phyloP scores from a whole-genome alignment of 805 yeast species.

The Barnettozyma wickerhamii region DNA sequence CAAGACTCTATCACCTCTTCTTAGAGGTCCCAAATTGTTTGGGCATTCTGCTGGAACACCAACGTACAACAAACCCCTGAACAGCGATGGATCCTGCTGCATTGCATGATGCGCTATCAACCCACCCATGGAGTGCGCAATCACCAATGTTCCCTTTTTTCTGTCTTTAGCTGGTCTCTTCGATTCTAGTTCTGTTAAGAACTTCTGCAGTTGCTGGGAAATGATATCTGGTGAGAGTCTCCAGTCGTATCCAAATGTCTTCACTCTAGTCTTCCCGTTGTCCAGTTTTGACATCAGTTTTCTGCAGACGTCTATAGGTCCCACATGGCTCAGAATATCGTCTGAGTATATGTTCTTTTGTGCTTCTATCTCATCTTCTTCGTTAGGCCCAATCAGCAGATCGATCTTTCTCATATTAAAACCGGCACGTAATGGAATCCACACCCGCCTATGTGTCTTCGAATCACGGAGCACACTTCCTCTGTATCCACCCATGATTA shows the following conservation, averaged over 20 bases:
- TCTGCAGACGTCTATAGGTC: slow-evolving; percentile 79
- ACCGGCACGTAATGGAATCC: slow-evolving; percentile 90
- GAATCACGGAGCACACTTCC: slow-evolving; percentile 74
- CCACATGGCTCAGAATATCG: slow-evolving; percentile 76
- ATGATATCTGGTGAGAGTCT: slow-evolving; percentile 61
- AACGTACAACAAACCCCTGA: slow-evolving; percentile 74
- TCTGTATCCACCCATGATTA: slow-evolving; percentile 84
- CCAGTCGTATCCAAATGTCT: slow-evolving; percentile 94
- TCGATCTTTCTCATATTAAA: slow-evolving; percentile 67
- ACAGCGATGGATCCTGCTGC: slow-evolving; percentile 59
- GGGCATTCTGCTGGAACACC: slow-evolving; percentile 85
- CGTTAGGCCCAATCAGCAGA: slow-evolving; percentile 66
- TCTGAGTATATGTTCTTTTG: slow-evolving; percentile 56
- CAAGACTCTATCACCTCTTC: slow-evolving; percentile 77
- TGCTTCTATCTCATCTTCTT: slow-evolving; percentile 61
- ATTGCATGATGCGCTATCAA: slow-evolving; percentile 76
- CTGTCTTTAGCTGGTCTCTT: slow-evolving; percentile 38
- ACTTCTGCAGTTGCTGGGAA: slow-evolving; percentile 47
- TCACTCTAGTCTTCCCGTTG: slow-evolving; percentile 57
- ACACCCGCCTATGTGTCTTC: slow-evolving; percentile 58
- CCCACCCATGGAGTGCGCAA: slow-evolving; percentile 97
- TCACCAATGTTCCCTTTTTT: slow-evolving; percentile 54
- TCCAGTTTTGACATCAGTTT: slow-evolving; percentile 52
- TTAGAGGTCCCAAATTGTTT: slow-evolving; percentile 79
- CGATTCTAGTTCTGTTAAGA: slow-evolving; percentile 38